Conservation (phyloP, 495 filamentous ascomycete genomes). For the Geoglossum glabrum region DNA sequence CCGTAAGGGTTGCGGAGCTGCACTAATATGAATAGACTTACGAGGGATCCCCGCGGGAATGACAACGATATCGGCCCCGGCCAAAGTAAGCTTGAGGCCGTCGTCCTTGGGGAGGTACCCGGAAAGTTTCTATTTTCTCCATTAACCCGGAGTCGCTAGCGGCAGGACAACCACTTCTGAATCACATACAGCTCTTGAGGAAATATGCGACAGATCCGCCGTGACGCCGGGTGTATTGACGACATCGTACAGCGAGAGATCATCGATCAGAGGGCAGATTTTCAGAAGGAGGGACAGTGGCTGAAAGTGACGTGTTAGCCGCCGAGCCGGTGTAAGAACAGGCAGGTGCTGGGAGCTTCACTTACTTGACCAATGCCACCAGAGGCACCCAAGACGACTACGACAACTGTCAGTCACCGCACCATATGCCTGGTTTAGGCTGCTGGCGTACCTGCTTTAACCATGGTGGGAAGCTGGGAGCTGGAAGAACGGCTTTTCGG, state of each 20-base stretch:
- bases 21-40: conserved; percentile 25
- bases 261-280: conserved; percentile 61
- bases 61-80: conserved; percentile 81
- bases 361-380: conserved; percentile 95
- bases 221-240: conserved; percentile 95
- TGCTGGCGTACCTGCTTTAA: conserved; percentile 55
- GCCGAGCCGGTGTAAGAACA: neutral
- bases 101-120: conserved; percentile 83
- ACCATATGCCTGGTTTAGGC: neutral
- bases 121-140: conserved; percentile 50
- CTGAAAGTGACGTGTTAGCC: conserved; percentile 23
- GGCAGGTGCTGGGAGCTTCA: neutral
- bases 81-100: conserved; percentile 71
- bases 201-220: conserved; percentile 93
- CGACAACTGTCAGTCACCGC: conserved; percentile 15
- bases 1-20: neutral
- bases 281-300: conserved; percentile 91
- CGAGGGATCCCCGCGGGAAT: conserved; percentile 97
- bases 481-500: conserved; percentile 5
- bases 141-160: conserved; percentile 4
- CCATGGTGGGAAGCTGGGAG: conserved; percentile 44
- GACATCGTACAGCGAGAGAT: conserved; percentile 95
- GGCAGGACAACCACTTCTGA: neutral
- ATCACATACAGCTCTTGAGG: conserved; percentile 62
- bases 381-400: conserved; percentile 87